Evolutionary conservation across 768 basidiomycete genomes (phyloP).

Genomic region (Hygrocybe coccinea): DNA sequence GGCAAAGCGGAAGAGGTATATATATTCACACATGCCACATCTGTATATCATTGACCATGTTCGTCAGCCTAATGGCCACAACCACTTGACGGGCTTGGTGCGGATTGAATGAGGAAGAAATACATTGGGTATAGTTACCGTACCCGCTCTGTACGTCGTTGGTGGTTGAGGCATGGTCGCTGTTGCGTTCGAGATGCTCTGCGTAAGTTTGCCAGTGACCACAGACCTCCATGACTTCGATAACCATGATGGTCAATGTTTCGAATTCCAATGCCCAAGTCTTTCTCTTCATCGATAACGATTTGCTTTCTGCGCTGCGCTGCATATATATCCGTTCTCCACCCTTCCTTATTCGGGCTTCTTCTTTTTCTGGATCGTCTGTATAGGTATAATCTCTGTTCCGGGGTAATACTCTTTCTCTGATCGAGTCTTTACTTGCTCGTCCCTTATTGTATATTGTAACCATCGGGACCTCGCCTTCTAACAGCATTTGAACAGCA

Average conservation of each 20-base stretch:
- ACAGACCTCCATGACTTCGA: neutral
- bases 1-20: constrained; percentile 93
- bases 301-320: neutral
- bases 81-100: constrained; percentile 5
- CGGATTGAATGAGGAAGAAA: neutral
- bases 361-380: neutral
- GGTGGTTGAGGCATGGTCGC: neutral
- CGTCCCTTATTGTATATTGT: neutral
- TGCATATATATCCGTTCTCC: neutral
- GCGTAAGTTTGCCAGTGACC: neutral
- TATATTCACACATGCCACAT: neutral
- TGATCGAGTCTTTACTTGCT: neutral
- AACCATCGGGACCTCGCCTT: neutral
- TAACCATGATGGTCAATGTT: neutral
- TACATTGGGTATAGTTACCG: neutral
- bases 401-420: neutral
- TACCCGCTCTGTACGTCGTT: neutral
- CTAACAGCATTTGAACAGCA: too few relatives aligned
- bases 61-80: constrained; percentile 31
- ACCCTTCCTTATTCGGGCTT: neutral
- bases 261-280: neutral
- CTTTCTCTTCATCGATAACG: neutral
- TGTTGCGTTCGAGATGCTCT: neutral
- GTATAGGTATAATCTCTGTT: neutral
- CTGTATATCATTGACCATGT: constrained; percentile 8